A percentile compares a stretch with the other conserved stretches of the same genome.
These are phyloP conservation scores for barrel medic (Medicago truncatula) DNA, from an alignment of 306 rosid species.

Conservation along the genomic window MtrunA17r5.0-ANR NC_053044.1:41770001-41770500, in stretches of 20 bases:
- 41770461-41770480: conserved; percentile 31
- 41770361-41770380: conserved; percentile 20
- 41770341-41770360: conserved; percentile 19
- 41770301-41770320: conserved; percentile 6
- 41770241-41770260: conserved; percentile 95
- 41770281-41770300: neutral
- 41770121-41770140: conserved; percentile 22
- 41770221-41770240: conserved; percentile 96
- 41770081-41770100: neutral
- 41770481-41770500: conserved; percentile 24
- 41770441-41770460: conserved; percentile 12
- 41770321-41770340: conserved; percentile 23
- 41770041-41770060: conserved; percentile 88
- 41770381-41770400: conserved; percentile 10
- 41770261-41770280: conserved; percentile 38
- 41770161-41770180: conserved; percentile 86
- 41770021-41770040: conserved; percentile 91
- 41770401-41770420: neutral
- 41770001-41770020: conserved; percentile 67
- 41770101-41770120: conserved; percentile 39
- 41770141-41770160: conserved; percentile 75
- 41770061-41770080: conserved; percentile 25
- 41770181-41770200: conserved; percentile 90
- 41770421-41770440: conserved; percentile 13
- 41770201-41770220: conserved; percentile 89